These are phyloP conservation scores for Steccherinum ochraceum DNA, from an alignment of 768 basidiomycete genomes.

Conservation along the genomic window DNA sequence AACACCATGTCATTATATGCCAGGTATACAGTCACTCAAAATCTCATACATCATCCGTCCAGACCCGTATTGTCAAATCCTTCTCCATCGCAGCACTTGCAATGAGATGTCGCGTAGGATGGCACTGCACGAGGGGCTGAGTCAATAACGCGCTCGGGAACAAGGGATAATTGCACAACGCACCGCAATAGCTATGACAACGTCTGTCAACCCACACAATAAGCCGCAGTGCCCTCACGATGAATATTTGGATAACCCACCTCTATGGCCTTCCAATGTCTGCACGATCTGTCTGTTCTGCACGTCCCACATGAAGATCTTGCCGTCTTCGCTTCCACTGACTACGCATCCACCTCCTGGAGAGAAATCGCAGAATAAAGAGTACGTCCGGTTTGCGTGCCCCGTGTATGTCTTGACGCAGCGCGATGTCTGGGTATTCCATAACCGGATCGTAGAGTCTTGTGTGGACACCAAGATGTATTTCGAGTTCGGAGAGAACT, in stretches of 20 bases:
- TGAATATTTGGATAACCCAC: no score
- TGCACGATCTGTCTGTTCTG: constrained; percentile 76
- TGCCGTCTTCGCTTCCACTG: constrained; percentile 87
- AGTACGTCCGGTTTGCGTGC: constrained; percentile 82
- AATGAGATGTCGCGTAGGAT: constrained; percentile 68
- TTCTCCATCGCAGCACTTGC: constrained; percentile 90
- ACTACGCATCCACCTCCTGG: constrained; percentile 66
- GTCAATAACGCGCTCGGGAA: no score
- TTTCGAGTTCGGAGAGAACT: constrained; percentile 88
- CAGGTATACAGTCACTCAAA: background rate
- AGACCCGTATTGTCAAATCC: constrained; percentile 77
- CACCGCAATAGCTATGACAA: constrained; percentile 74
- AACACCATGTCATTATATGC: background rate
- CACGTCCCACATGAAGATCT: constrained; percentile 86
- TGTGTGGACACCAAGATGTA: constrained; percentile 89
- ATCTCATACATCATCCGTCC: no score
- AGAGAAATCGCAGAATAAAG: constrained; percentile 64
- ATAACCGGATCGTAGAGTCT: constrained; percentile 89
- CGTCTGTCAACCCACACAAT: constrained; percentile 28
- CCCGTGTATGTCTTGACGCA: constrained; percentile 92
- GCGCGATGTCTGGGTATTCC: constrained; percentile 88
- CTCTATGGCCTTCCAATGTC: constrained; percentile 73
- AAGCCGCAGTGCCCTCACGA: constrained; percentile 14
- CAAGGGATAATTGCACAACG: constrained; percentile 1
- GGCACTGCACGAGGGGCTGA: constrained; percentile 43